Evolutionary conservation across 2,329 filamentous ascomycete genomes (phyloP).

Genomic region (Aspergillus bombycis): DNA sequence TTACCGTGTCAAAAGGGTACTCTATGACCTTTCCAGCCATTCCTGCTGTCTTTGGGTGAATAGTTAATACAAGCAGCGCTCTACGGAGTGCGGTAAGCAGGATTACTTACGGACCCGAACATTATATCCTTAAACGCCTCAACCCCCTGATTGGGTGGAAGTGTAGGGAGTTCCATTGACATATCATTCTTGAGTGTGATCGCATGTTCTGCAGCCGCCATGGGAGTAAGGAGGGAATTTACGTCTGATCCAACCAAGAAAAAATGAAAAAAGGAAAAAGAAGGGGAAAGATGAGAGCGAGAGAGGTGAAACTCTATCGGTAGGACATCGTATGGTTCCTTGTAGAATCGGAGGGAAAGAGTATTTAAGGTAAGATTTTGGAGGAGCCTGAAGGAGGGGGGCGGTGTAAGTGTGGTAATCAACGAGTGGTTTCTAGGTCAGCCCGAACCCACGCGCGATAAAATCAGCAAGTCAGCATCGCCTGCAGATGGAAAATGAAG

Average conservation of each 20-base stretch:
- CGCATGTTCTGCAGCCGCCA: conserved; percentile 43
- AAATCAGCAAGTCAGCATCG: conserved; percentile 22
- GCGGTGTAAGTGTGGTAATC: conserved; percentile 26
- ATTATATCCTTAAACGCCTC: conserved; percentile 83
- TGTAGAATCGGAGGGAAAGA: conserved; percentile 11
- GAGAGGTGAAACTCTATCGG: conserved; percentile 23
- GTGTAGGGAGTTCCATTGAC: conserved; percentile 43
- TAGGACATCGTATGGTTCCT: conserved; percentile 30
- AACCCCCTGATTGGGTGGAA: conserved; percentile 52
- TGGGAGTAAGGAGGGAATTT: conserved; percentile 26
- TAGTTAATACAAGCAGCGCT: neutral
- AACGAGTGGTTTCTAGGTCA: conserved; percentile 16
- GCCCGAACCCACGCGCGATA: conserved; percentile 23
- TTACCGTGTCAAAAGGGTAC: conserved; percentile 98
- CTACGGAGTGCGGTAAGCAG: neutral
- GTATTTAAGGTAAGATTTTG: conserved; percentile 3
- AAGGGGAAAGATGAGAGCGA: conserved; percentile 7
- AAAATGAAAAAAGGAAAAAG: conserved; percentile 11
- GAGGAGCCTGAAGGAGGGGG: conserved; percentile 13
- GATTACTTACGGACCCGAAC: conserved; percentile 75
- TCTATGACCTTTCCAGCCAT: conserved; percentile 94
- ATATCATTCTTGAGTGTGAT: conserved; percentile 43
- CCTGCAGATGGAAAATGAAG: conserved; percentile 23
- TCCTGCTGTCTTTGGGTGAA: conserved; percentile 67
- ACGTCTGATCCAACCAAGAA: conserved; percentile 2